phyloP scores from a whole-genome alignment of 2,329 filamentous ascomycete species.

The Ophiocordyceps camponoti-rufipedis region DNA sequence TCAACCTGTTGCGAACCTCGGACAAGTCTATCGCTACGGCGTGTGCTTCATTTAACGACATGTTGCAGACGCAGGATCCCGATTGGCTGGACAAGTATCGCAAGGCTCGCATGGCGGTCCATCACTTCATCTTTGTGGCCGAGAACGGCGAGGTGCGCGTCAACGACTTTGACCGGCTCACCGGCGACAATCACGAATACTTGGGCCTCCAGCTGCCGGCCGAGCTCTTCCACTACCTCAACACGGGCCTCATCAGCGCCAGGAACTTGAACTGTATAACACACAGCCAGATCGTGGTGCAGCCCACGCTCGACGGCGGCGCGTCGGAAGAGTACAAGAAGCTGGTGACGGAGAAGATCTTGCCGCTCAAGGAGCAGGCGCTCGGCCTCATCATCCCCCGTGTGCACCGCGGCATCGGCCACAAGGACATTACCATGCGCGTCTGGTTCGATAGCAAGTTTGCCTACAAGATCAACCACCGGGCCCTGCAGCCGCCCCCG shows the following conservation, averaged over 20 bases:
- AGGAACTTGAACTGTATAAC: conserved; percentile 70
- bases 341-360: conserved; percentile 57
- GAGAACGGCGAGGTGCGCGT: conserved; percentile 61
- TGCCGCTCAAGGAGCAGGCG: conserved; percentile 56
- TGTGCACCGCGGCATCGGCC: conserved; percentile 67
- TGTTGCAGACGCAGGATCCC: conserved; percentile 50
- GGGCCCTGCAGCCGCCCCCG: conserved; percentile 25
- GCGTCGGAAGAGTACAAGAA: conserved; percentile 64
- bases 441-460: conserved; percentile 70
- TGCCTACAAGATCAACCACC: conserved; percentile 49
- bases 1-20: conserved; percentile 55
- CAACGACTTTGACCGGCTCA: conserved; percentile 53
- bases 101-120: conserved; percentile 67
- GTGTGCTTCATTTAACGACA: conserved; percentile 64
- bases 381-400: conserved; percentile 62
- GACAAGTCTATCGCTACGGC: conserved; percentile 53
- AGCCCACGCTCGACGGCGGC: conserved; percentile 73
- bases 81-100: conserved; percentile 76
- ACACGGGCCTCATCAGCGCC: conserved; percentile 61
- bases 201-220: conserved; percentile 78
- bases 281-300: conserved; percentile 57
- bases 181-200: conserved; percentile 74
- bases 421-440: conserved; percentile 57
- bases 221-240: conserved; percentile 81
- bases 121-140: conserved; percentile 72